These are phyloP conservation scores for Clarkia xantiana DNA, from an alignment of 345 rosid species.

Conservation along the genomic window DNA sequence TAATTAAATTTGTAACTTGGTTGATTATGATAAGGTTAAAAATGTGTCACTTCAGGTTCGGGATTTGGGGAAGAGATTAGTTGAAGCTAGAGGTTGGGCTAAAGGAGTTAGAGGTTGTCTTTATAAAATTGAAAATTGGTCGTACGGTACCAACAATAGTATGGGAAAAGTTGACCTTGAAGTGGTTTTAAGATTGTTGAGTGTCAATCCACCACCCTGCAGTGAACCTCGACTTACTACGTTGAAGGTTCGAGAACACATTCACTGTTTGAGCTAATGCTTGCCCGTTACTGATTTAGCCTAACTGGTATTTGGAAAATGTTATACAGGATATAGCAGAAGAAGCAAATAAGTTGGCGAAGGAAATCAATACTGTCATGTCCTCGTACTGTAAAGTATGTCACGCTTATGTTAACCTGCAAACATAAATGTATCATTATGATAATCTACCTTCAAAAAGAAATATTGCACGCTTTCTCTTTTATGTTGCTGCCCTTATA, in stretches of 20 bases:
- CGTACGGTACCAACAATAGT: constrained; percentile 13
- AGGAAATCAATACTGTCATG: constrained; percentile 40
- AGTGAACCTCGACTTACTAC: constrained; percentile 43
- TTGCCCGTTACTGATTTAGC: background rate
- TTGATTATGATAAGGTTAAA: background rate
- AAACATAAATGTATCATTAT: background rate
- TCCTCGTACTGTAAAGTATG: constrained; percentile 37
- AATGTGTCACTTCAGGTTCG: constrained; percentile 39
- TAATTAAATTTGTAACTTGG: constrained; percentile 4
- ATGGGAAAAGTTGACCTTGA: constrained; percentile 36
- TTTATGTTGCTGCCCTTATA: background rate
- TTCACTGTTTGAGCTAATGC: constrained; percentile 4
- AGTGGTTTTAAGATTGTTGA: constrained; percentile 34
- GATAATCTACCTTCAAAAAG: too few relatives aligned
- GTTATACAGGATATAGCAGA: constrained; percentile 43
- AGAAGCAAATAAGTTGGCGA: constrained; percentile 42
- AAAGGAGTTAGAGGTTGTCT: constrained; percentile 52
- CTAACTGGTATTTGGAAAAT: constrained; percentile 4
- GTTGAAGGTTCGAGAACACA: constrained; percentile 45
- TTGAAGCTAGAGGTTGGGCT: constrained; percentile 52
- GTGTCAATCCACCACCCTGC: constrained; percentile 46
- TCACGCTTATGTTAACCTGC: background rate
- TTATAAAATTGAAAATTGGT: constrained; percentile 34
- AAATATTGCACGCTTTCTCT: too few relatives aligned
- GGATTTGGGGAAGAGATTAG: constrained; percentile 38